Percentiles rank a stretch among this genome's conserved stretches.
Evolutionary conservation across 176 grass and related monocot species (phyloP).

Genomic region (Elymus sibiricus): DNA sequence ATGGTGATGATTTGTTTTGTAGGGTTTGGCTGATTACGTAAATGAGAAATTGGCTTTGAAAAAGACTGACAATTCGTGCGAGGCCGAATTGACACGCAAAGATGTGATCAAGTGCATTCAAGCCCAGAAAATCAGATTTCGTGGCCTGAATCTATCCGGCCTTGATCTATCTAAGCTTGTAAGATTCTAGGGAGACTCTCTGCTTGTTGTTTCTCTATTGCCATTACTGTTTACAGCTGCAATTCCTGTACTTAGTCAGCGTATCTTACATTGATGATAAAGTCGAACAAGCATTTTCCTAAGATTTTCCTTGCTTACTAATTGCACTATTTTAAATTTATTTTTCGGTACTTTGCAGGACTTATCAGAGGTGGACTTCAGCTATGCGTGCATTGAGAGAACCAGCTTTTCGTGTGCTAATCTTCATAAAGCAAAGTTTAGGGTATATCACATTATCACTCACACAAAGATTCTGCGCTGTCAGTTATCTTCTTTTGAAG

Average conservation of each 20-base stretch:
- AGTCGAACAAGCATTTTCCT: not conserved
- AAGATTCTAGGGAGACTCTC: slow-evolving; percentile 24
- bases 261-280: not conserved
- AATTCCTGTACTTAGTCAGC: not conserved
- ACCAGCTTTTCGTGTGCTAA: slow-evolving; percentile 70
- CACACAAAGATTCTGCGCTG: not conserved
- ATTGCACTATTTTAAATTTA: not conserved
- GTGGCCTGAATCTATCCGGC: slow-evolving; percentile 79
- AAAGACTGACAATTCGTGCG: not conserved
- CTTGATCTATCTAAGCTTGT: slow-evolving; percentile 92
- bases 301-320: not conserved
- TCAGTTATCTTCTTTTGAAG: not conserved
- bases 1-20: slow-evolving; percentile 8
- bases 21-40: slow-evolving; percentile 42
- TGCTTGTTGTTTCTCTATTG: slow-evolving; percentile 9
- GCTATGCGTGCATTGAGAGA: slow-evolving; percentile 69
- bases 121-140: slow-evolving; percentile 55
- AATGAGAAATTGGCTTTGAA: slow-evolving; percentile 32
- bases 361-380: slow-evolving; percentile 82
- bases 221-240: not conserved
- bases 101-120: slow-evolving; percentile 70
- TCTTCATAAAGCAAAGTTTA: slow-evolving; percentile 90
- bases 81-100: slow-evolving; percentile 42
- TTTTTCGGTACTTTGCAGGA: slow-evolving; percentile 50
- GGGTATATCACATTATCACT: slow-evolving; percentile 41